A percentile compares a stretch with the other conserved stretches of the same genome.
These are phyloP conservation scores for Penicillium cinerascens DNA, from an alignment of 495 filamentous ascomycete species.

Conservation along the genomic window DNA sequence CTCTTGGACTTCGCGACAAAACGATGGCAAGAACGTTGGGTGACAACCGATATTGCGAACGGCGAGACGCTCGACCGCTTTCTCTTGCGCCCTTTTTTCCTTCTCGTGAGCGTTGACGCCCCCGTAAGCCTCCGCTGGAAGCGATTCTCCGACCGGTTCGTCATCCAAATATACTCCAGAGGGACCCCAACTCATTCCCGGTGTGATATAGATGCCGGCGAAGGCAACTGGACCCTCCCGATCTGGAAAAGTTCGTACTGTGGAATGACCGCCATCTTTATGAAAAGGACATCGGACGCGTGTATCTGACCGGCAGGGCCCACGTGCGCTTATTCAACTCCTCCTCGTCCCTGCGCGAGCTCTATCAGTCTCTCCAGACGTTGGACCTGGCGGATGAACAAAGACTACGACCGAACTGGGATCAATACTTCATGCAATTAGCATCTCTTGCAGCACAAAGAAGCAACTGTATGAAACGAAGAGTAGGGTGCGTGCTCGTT, in stretches of 20 bases:
- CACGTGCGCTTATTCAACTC: conserved; percentile 83
- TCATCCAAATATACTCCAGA: not conserved
- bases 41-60: conserved; percentile 76
- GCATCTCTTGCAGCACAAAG: conserved; percentile 87
- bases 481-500: conserved; percentile 94
- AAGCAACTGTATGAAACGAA: conserved; percentile 96
- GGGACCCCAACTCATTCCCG: not conserved
- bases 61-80: conserved; percentile 67
- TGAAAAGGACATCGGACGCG: conserved; percentile 58
- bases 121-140: conserved; percentile 79
- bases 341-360: conserved; percentile 61
- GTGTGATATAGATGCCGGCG: conserved; percentile 36
- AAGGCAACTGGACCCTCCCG: conserved; percentile 44
- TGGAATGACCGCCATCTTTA: conserved; percentile 78
- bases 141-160: conserved; percentile 58
- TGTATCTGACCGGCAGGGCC: conserved; percentile 71
- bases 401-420: conserved; percentile 89
- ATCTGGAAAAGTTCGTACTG: conserved; percentile 72
- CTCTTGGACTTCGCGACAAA: conserved; percentile 83
- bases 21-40: conserved; percentile 75
- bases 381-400: conserved; percentile 74
- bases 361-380: conserved; percentile 62
- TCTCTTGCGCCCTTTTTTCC: conserved; percentile 79
- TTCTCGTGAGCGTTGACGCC: conserved; percentile 88
- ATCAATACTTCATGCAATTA: conserved; percentile 95